These are phyloP conservation scores for Dactylis glomerata DNA, from an alignment of 176 grass and related monocot species.

Conservation along the genomic window DNA sequence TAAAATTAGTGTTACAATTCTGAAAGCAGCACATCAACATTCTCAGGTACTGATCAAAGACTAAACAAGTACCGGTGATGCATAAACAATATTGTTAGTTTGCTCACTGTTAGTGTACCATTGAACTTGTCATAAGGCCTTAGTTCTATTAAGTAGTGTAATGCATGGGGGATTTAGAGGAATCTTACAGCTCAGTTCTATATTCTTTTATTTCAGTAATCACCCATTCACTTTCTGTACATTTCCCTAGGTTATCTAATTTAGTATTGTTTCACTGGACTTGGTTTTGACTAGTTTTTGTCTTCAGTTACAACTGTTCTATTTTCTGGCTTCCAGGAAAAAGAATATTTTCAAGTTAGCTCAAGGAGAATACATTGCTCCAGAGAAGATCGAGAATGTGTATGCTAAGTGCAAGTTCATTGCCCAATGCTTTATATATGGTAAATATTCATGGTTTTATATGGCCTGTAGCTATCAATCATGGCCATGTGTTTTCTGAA, in stretches of 20 bases:
- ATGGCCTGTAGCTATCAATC: not conserved
- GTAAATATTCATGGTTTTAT: slow-evolving; percentile 41
- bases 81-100: not conserved
- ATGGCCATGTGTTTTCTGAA: not conserved
- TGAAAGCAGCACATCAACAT: not conserved
- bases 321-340: slow-evolving; percentile 54
- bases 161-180: not conserved
- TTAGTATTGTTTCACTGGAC: not conserved
- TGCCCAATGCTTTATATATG: slow-evolving; percentile 87
- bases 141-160: not conserved
- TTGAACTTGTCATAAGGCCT: not conserved
- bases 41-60: not conserved
- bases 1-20: not conserved
- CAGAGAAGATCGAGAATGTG: slow-evolving; percentile 94
- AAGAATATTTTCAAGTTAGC: slow-evolving; percentile 99
- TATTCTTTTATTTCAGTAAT: not conserved
- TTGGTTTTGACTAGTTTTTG: not conserved
- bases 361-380: slow-evolving; percentile 97
- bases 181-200: not conserved
- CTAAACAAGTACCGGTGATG: not conserved
- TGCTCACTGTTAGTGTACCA: not conserved
- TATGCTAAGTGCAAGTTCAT: slow-evolving; percentile 97
- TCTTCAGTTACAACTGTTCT: slow-evolving; percentile 18
- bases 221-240: not conserved
- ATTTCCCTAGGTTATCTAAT: not conserved